Percentiles rank a stretch among this genome's conserved stretches.
These are phyloP conservation scores for Cyberlindnera saturnus DNA, from an alignment of 805 yeast genomes.

Conservation along the genomic window DNA sequence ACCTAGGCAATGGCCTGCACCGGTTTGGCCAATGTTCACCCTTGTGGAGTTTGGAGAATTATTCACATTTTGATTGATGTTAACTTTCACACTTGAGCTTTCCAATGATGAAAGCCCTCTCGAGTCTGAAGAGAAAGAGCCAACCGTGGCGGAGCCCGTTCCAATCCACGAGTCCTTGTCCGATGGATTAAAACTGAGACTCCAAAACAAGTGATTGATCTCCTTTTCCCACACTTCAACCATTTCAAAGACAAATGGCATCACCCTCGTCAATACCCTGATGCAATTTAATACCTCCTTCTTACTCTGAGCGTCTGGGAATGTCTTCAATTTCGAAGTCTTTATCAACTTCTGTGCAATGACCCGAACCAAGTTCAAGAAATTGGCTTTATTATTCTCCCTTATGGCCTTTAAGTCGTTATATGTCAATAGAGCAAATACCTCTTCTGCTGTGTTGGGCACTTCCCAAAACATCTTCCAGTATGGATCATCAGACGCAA, in stretches of 20 bases:
- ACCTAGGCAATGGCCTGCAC: constrained; percentile 24
- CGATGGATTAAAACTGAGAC: constrained; percentile 14
- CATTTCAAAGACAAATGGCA: constrained; percentile 65
- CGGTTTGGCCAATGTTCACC: constrained; percentile 12
- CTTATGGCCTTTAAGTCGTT: constrained; percentile 55
- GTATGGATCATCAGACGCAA: constrained; percentile 30
- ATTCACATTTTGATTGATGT: constrained; percentile 10
- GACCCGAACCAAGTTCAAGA: constrained; percentile 44
- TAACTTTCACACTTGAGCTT: constrained; percentile 12
- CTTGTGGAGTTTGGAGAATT: constrained; percentile 14
- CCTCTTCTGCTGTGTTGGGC: constrained; percentile 49
- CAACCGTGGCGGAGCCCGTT: constrained; percentile 19
- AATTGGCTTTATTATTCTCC: constrained; percentile 51
- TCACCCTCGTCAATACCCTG: constrained; percentile 54
- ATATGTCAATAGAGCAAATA: constrained; percentile 50
- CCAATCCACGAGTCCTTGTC: not conserved
- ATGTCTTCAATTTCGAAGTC: constrained; percentile 16
- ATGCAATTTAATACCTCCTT: constrained; percentile 51
- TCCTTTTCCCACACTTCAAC: constrained; percentile 22
- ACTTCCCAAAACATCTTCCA: constrained; percentile 43
- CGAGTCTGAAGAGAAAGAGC: constrained; percentile 23
- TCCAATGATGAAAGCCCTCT: constrained; percentile 13
- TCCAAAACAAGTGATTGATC: constrained; percentile 40
- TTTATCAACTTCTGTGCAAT: constrained; percentile 27
- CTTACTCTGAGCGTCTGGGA: constrained; percentile 22